Conservation (phyloP, 768 basidiomycete species). For the Pholiota microspora region DNA sequence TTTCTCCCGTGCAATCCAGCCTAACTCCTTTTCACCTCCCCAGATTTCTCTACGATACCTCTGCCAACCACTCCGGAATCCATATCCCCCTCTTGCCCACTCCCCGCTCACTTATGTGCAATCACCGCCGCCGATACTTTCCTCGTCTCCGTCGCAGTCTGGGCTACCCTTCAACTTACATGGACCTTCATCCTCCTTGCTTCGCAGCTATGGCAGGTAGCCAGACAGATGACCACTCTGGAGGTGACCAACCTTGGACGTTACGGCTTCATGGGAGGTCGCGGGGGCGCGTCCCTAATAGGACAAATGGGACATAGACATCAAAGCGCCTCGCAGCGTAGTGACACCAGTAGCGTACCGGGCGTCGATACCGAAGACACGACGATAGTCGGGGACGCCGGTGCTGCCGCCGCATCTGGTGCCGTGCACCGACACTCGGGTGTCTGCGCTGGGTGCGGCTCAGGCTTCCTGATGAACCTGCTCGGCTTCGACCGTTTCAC, state of each 20-base stretch:
- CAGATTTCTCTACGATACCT: slow-evolving; percentile 55
- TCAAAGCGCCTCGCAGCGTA: slow-evolving; percentile 16
- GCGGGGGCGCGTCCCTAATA: slow-evolving; percentile 63
- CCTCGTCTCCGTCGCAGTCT: slow-evolving; percentile 75
- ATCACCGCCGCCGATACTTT: slow-evolving; percentile 76
- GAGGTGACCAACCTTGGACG: slow-evolving; percentile 95
- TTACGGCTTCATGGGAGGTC: slow-evolving; percentile 96
- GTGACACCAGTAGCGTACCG: slow-evolving; percentile 21
- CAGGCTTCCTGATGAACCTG: slow-evolving; percentile 82
- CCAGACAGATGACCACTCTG: slow-evolving; percentile 92
- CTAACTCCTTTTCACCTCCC: neutral
- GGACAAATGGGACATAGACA: slow-evolving; percentile 83
- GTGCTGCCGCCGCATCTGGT: slow-evolving; percentile 25
- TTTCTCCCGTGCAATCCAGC: neutral
- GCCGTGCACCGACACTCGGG: slow-evolving; percentile 49
- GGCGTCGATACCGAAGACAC: slow-evolving; percentile 48
- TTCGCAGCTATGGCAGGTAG: slow-evolving; percentile 89
- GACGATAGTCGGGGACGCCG: slow-evolving; percentile 32
- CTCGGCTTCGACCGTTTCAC: slow-evolving; percentile 95
- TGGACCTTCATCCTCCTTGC: slow-evolving; percentile 90
- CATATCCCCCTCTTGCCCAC: slow-evolving; percentile 61
- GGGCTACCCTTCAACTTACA: slow-evolving; percentile 91
- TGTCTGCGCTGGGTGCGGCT: slow-evolving; percentile 40
- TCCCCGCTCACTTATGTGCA: slow-evolving; percentile 68
- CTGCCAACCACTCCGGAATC: slow-evolving; percentile 35